A percentile compares a stretch with the other conserved stretches of the same genome.
These are phyloP conservation scores for Linanthus parryae DNA, from an alignment of 148 eudicot genomes.

Conservation along the genomic window DNA sequence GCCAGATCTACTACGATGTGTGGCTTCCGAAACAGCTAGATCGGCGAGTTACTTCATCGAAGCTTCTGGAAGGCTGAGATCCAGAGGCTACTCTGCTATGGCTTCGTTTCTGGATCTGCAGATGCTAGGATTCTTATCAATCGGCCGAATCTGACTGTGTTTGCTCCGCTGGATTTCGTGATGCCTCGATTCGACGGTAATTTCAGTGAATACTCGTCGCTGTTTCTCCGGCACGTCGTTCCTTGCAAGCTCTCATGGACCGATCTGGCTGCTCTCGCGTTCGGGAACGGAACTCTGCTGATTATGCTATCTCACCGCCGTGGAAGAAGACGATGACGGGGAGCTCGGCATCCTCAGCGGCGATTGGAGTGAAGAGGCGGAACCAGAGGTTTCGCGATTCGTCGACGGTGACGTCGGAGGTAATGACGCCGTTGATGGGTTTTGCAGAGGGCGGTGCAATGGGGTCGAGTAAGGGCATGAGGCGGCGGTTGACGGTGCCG, in stretches of 20 bases:
- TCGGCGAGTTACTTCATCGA: slow-evolving; percentile 15
- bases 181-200: background rate
- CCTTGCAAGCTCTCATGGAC: slow-evolving; percentile 9
- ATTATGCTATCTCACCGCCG: too few species aligned
- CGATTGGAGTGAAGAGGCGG: too few species aligned
- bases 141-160: background rate
- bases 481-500: too few species aligned
- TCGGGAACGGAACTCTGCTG: too few species aligned
- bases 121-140: slow-evolving; percentile 19
- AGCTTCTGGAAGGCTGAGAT: slow-evolving; percentile 30
- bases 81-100: slow-evolving; percentile 44
- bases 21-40: background rate
- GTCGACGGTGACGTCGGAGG: too few species aligned
- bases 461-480: too few species aligned
- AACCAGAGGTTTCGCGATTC: too few species aligned
- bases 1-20: slow-evolving; percentile 20
- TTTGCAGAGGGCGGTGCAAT: too few species aligned
- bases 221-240: slow-evolving; percentile 5
- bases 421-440: too few species aligned
- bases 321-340: too few species aligned
- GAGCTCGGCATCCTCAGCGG: too few species aligned
- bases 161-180: slow-evolving; percentile 1
- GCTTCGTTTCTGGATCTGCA: slow-evolving; percentile 72
- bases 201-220: background rate
- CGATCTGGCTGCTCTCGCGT: background rate